These are phyloP conservation scores for Adansonia grandidieri DNA, from an alignment of 441 rosid genomes.

Conservation along the genomic window DNA sequence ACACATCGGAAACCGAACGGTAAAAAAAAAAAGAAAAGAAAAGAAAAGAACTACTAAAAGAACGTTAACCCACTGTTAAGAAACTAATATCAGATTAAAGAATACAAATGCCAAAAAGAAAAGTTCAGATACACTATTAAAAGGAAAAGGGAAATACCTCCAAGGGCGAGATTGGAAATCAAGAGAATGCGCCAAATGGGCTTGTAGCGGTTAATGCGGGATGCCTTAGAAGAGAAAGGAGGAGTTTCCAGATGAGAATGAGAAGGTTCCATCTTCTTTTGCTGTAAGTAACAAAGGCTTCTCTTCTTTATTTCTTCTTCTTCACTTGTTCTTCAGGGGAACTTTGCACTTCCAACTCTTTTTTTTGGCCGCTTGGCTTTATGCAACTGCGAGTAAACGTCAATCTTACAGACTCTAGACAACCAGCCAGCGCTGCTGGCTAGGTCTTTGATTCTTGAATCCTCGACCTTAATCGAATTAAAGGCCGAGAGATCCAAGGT, in stretches of 20 bases:
- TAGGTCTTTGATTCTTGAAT: neutral
- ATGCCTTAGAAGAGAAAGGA: slow-evolving; percentile 28
- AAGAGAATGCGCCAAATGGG: slow-evolving; percentile 70
- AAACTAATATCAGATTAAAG: slow-evolving; percentile 3
- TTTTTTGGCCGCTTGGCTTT: neutral
- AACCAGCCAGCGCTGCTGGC: neutral
- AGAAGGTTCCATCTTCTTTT: slow-evolving; percentile 16
- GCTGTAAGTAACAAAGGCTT: neutral
- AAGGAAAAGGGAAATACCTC: slow-evolving; percentile 43
- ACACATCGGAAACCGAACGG: slow-evolving; percentile 36
- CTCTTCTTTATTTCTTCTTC: neutral
- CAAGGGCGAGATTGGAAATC: slow-evolving; percentile 78
- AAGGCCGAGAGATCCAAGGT: neutral
- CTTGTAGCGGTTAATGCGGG: slow-evolving; percentile 45
- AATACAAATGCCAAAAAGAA: neutral
- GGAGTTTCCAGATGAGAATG: neutral
- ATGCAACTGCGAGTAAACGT: too few relatives aligned
- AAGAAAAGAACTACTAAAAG: neutral
- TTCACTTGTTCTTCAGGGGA: neutral
- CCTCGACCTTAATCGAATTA: neutral
- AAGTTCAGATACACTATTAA: neutral
- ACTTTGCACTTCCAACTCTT: neutral
- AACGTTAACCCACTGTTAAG: neutral
- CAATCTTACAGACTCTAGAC: neutral
- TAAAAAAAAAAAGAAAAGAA: neutral